Evolutionary conservation across 2,329 filamentous ascomycete species (phyloP).

Genomic region (Ceratocystis smalleyi): DNA sequence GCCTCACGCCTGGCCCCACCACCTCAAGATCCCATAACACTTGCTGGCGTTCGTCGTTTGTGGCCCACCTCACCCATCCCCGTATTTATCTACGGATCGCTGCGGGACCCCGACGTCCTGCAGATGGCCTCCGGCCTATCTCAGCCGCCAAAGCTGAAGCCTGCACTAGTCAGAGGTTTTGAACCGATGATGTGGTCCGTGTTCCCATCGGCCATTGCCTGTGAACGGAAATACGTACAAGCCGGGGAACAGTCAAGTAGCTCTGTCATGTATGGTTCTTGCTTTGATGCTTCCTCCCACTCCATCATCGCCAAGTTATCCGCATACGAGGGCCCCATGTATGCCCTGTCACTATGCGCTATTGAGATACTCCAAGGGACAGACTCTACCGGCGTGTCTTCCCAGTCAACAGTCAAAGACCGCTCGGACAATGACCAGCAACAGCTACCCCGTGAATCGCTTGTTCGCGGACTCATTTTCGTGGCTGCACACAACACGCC

Average conservation of each 20-base stretch:
- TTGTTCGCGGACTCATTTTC: slow-evolving; percentile 4
- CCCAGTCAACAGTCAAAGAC: background rate
- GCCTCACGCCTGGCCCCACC: background rate
- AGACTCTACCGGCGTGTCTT: background rate
- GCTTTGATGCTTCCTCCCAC: background rate
- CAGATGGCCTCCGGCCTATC: slow-evolving; percentile 10
- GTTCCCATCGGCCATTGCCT: slow-evolving; percentile 8
- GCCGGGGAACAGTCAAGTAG: background rate
- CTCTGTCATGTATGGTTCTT: background rate
- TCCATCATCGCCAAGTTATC: background rate
- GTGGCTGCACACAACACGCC: slow-evolving; percentile 8
- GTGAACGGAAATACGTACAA: background rate
- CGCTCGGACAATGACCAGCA: background rate
- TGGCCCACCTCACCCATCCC: slow-evolving; percentile 6
- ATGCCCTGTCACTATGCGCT: slow-evolving; percentile 6
- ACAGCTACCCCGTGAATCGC: background rate
- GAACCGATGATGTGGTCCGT: slow-evolving; percentile 14
- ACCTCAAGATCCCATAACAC: background rate
- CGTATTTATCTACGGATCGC: slow-evolving; percentile 13
- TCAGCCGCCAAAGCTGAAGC: background rate
- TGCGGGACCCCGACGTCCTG: slow-evolving; percentile 13
- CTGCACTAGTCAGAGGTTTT: slow-evolving; percentile 7
- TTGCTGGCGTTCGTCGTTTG: background rate
- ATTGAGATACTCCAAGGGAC: background rate
- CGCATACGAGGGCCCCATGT: slow-evolving; percentile 11